phyloP scores from a whole-genome alignment of 768 basidiomycete genomes.

The Neoboletus magnificus region DNA sequence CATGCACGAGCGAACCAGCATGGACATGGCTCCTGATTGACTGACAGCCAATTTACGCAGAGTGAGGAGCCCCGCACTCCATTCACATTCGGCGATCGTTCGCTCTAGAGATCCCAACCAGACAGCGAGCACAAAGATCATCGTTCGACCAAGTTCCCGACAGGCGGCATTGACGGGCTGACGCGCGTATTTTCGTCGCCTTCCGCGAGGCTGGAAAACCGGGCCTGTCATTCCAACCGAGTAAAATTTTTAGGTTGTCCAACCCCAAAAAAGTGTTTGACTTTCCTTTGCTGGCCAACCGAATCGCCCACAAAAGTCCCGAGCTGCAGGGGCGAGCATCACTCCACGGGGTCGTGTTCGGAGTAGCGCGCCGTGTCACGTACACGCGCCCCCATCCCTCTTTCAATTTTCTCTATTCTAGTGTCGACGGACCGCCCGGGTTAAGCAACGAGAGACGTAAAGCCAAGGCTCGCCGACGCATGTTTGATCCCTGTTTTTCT shows the following conservation, averaged over 20 bases:
- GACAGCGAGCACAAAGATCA: background rate
- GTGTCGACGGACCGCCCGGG: conserved; percentile 2
- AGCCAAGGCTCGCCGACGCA: conserved; percentile 22
- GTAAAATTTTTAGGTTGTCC: background rate
- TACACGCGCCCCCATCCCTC: conserved; percentile 3
- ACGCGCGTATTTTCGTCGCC: background rate
- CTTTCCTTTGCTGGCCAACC: conserved; percentile 16
- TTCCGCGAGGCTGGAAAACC: conserved; percentile 4
- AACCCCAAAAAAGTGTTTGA: background rate
- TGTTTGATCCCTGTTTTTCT: background rate
- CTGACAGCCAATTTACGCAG: conserved; percentile 8
- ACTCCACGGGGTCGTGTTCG: conserved; percentile 11
- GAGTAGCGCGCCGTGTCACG: conserved; percentile 8
- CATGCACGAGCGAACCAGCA: background rate
- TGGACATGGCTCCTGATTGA: conserved; percentile 3
- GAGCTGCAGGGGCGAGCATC: background rate
- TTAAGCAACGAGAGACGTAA: conserved; percentile 16
- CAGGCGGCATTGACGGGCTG: background rate
- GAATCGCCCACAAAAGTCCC: background rate
- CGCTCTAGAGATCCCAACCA: background rate
- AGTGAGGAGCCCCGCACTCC: background rate
- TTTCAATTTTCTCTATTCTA: conserved; percentile 19
- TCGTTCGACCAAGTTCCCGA: background rate
- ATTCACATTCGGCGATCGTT: conserved; percentile 6
- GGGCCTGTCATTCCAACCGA: conserved; percentile 3